Evolutionary conservation across 2,329 filamentous ascomycete genomes (phyloP).

Genomic region (Fusarium guadeloupense): DNA sequence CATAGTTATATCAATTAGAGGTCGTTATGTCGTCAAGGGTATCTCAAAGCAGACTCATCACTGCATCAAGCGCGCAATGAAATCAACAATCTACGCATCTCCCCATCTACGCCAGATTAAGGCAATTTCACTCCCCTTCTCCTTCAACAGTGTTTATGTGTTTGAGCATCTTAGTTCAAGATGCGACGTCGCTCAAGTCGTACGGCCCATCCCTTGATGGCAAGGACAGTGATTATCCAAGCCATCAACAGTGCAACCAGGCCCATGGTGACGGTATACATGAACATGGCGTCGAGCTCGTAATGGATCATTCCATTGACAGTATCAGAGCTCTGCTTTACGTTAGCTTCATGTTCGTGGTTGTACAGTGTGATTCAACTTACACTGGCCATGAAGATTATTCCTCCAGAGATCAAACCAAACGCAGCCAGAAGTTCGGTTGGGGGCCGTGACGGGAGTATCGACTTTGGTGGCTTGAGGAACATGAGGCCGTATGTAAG

Average conservation of each 20-base stretch:
- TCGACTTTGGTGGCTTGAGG: constrained; percentile 80
- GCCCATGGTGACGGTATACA: constrained; percentile 89
- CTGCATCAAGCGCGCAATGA: constrained; percentile 10
- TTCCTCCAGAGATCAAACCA: constrained; percentile 84
- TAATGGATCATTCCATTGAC: constrained; percentile 80
- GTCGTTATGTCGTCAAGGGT: constrained; percentile 38
- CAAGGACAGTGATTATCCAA: constrained; percentile 79
- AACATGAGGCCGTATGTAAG: constrained; percentile 84
- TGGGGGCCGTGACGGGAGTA: constrained; percentile 84
- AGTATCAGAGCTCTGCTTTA: constrained; percentile 73
- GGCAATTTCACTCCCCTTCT: background rate
- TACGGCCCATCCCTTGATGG: constrained; percentile 87
- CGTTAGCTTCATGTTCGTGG: constrained; percentile 1
- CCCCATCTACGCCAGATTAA: background rate
- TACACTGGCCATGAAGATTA: constrained; percentile 92
- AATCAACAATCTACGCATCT: constrained; percentile 7
- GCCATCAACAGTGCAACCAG: constrained; percentile 85
- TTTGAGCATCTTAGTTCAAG: background rate
- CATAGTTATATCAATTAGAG: constrained; percentile 2
- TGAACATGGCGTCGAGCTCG: constrained; percentile 87
- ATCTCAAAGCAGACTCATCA: constrained; percentile 37
- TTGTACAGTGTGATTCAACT: constrained; percentile 48
- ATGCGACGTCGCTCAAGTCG: constrained; percentile 52
- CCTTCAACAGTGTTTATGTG: background rate
- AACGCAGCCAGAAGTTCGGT: constrained; percentile 90